phyloP scores from a whole-genome alignment of 2,329 filamentous ascomycete species.

The Talaromyces sp. region DNA sequence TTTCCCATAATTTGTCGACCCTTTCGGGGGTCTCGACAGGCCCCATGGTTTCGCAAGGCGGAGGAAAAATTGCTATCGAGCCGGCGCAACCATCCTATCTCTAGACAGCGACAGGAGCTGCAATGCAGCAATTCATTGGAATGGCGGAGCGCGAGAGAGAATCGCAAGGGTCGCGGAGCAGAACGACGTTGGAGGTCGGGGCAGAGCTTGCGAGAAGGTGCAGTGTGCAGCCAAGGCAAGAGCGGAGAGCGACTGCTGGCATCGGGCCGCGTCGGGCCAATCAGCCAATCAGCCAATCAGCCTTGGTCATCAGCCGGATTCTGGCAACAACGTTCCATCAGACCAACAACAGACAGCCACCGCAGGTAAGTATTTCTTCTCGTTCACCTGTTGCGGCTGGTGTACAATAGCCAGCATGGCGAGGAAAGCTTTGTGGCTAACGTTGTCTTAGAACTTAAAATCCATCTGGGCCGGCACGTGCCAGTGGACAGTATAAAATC shows the following conservation, averaged over 20 bases:
- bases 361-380: neutral
- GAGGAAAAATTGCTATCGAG: constrained; percentile 5
- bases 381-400: neutral
- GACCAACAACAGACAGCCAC: neutral
- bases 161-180: neutral
- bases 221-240: neutral
- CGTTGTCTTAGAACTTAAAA: neutral
- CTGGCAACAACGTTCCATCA: neutral
- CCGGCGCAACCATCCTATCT: constrained; percentile 8
- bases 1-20: constrained; percentile 76
- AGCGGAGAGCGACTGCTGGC: neutral
- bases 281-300: neutral
- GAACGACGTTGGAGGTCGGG: neutral
- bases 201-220: neutral
- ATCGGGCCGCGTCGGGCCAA: neutral
- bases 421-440: neutral
- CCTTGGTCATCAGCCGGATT: neutral
- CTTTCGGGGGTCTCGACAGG: constrained; percentile 67
- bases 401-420: neutral
- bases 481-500: neutral
- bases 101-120: neutral
- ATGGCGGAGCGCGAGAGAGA: neutral
- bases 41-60: constrained; percentile 47
- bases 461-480: neutral
- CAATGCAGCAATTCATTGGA: neutral